phyloP scores from a whole-genome alignment of 2,329 filamentous ascomycete genomes.

The Falciphora oryzae region DNA sequence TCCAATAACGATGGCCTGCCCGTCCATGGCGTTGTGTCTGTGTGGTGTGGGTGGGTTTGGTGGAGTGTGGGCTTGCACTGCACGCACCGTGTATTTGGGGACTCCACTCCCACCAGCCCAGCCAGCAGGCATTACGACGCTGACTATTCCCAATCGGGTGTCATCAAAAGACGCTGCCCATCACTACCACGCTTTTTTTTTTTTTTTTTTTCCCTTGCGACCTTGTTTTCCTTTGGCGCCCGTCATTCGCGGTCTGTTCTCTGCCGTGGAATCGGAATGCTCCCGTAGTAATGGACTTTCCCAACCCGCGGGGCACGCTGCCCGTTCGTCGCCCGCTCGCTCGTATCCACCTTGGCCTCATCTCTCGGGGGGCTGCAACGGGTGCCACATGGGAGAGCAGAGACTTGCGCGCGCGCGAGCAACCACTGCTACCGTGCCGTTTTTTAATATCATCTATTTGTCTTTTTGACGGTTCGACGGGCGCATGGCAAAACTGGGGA shows the following conservation, averaged over 20 bases:
- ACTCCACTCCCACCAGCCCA: background rate
- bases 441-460: background rate
- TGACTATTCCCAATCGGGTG: background rate
- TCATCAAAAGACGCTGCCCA: background rate
- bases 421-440: background rate
- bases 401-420: too few species aligned
- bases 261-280: background rate
- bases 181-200: background rate
- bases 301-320: too few species aligned
- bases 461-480: too few species aligned
- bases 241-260: background rate
- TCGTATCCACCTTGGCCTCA: background rate
- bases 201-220: too few species aligned
- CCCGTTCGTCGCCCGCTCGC: too few species aligned
- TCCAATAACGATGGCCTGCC: background rate
- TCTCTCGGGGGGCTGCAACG: background rate
- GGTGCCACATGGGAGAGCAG: background rate
- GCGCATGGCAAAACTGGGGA: background rate
- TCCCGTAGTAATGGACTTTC: too few species aligned
- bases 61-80: too few species aligned
- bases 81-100: too few species aligned
- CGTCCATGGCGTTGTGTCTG: too few species aligned
- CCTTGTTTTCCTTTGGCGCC: background rate
- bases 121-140: background rate
- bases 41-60: too few species aligned